phyloP scores from a whole-genome alignment of 2,329 filamentous ascomycete species.

The Dactylellina cionopaga region DNA sequence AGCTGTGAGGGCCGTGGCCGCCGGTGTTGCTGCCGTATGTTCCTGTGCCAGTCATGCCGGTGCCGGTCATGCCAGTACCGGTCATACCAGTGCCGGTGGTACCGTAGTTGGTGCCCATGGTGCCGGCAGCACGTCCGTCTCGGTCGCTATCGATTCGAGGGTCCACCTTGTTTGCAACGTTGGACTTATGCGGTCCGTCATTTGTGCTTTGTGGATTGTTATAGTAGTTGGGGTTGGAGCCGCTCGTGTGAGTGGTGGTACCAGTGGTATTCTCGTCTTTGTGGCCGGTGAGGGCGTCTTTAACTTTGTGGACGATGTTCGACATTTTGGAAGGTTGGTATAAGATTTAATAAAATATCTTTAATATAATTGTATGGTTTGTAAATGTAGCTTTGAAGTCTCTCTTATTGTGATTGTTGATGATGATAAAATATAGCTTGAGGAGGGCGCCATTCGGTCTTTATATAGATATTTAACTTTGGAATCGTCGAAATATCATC shows the following conservation, averaged over 20 bases:
- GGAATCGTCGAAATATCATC: background rate
- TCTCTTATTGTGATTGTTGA: conserved; percentile 17
- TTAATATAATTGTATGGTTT: conserved; percentile 1
- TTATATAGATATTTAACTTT: conserved; percentile 49
- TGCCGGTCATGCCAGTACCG: conserved; percentile 48
- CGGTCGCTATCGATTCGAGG: conserved; percentile 67
- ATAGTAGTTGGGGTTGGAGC: conserved; percentile 45
- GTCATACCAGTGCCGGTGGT: background rate
- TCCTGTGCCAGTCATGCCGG: background rate
- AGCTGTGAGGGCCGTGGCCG: conserved; percentile 65
- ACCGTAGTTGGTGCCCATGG: conserved; percentile 6
- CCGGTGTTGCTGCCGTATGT: conserved; percentile 59
- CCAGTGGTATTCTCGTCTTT: conserved; percentile 54
- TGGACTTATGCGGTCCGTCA: conserved; percentile 54
- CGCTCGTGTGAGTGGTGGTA: conserved; percentile 19
- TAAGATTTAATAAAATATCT: background rate
- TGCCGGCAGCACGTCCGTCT: conserved; percentile 59
- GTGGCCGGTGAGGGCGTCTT: conserved; percentile 61
- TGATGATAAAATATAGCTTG: background rate
- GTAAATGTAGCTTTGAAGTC: conserved; percentile 5
- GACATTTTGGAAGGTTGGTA: conserved; percentile 61
- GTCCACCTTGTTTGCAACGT: conserved; percentile 63
- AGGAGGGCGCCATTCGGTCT: background rate
- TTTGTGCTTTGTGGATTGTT: conserved; percentile 50
- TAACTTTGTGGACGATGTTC: conserved; percentile 64